A percentile compares a stretch with the other conserved stretches of the same genome.
Evolutionary conservation across 2,329 filamentous ascomycete genomes (phyloP).

Genomic region (Domatiomyces globalis): DNA sequence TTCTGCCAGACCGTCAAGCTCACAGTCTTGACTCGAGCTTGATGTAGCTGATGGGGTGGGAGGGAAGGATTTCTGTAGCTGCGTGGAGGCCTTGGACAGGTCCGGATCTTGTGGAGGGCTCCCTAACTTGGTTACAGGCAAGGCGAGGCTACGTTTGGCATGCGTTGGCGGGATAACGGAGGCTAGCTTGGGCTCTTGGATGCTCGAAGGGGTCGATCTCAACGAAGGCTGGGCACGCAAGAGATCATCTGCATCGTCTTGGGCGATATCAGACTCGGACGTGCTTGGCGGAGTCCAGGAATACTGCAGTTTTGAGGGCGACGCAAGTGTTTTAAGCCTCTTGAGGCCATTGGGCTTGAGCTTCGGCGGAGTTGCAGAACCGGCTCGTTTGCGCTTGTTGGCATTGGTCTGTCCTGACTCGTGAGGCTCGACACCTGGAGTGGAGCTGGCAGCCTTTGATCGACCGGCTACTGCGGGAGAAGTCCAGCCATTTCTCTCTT

Average conservation of each 20-base stretch:
- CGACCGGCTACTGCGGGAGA: not conserved
- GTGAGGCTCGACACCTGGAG: not conserved
- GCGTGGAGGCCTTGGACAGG: not conserved
- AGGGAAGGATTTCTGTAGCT: not conserved
- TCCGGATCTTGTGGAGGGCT: too few species aligned
- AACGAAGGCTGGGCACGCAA: not conserved
- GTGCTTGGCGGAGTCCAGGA: conserved; percentile 16
- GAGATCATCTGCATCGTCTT: not conserved
- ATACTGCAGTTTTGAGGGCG: conserved; percentile 19
- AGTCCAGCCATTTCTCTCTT: conserved; percentile 69
- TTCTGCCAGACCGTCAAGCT: conserved; percentile 1
- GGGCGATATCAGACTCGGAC: conserved; percentile 7
- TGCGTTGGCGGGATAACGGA: conserved; percentile 12
- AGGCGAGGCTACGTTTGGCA: too few species aligned
- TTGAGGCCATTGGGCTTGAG: conserved; percentile 5
- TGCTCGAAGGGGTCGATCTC: not conserved
- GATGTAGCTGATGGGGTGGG: conserved; percentile 12
- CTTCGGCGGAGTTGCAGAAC: not conserved
- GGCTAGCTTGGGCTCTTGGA: not conserved
- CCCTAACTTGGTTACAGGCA: too few species aligned
- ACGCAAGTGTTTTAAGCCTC: conserved; percentile 8
- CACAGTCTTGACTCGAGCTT: conserved; percentile 12
- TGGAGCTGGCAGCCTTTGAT: conserved; percentile 21
- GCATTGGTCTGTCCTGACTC: conserved; percentile 5
- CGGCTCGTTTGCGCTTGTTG: conserved; percentile 14